Conservation (phyloP, 495 filamentous ascomycete genomes). For the Physcia stellaris region DNA sequence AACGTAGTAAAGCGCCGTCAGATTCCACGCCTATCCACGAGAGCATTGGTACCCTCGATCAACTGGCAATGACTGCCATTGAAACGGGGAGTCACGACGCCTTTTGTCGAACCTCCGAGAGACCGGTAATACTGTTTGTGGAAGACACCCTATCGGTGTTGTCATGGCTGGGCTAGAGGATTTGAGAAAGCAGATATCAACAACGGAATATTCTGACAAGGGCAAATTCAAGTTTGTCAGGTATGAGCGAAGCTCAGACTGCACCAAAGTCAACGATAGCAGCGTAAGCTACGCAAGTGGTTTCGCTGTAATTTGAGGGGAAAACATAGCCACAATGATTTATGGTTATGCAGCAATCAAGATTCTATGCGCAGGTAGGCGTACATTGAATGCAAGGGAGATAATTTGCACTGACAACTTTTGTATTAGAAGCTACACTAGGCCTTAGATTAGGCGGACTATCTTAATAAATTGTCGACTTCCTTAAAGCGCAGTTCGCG, state of each 20-base stretch:
- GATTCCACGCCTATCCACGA: conserved; percentile 58
- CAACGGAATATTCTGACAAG: conserved; percentile 24
- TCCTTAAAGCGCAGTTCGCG: too few relatives aligned
- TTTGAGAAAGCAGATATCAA: conserved; percentile 23
- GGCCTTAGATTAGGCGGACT: too few relatives aligned
- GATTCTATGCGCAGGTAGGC: too few relatives aligned
- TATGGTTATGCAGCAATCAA: too few relatives aligned
- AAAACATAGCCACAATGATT: too few relatives aligned
- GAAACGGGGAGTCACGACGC: conserved; percentile 52
- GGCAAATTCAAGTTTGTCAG: conserved; percentile 71
- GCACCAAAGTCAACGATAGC: conserved; percentile 55
- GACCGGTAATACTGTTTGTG: conserved; percentile 89
- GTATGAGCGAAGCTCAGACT: conserved; percentile 82
- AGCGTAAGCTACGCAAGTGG: conserved; percentile 92
- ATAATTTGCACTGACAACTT: too few relatives aligned
- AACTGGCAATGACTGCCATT: conserved; percentile 69
- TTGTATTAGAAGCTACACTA: too few relatives aligned
- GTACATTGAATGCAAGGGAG: too few relatives aligned
- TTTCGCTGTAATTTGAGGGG: conserved; percentile 43
- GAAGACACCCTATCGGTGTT: conserved; percentile 88
- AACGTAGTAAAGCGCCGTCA: conserved; percentile 20
- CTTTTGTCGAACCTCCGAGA: conserved; percentile 55
- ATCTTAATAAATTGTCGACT: too few relatives aligned
- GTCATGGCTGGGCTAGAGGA: conserved; percentile 77
- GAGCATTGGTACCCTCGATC: conserved; percentile 71